These are phyloP conservation scores for Anthoceros angustus DNA, from an alignment of 225 moss, liverwort and hornwort species.

Conservation along the genomic window DNA sequence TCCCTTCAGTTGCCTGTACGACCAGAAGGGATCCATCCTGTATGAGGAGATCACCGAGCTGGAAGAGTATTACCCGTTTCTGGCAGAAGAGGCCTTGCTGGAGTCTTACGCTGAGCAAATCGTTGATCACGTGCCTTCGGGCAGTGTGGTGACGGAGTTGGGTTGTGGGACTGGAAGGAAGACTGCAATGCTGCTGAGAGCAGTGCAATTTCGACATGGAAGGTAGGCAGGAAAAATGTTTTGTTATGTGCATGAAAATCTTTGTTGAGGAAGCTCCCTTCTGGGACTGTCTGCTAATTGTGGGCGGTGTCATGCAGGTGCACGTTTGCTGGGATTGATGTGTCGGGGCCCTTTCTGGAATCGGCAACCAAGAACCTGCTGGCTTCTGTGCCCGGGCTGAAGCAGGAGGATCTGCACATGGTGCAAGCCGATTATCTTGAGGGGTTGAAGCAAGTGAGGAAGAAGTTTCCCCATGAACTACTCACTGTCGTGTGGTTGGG, in stretches of 20 bases:
- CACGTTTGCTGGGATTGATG: constrained; percentile 61
- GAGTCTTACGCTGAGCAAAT: constrained; percentile 29
- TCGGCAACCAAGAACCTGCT: constrained; percentile 53
- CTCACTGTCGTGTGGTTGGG: constrained; percentile 77
- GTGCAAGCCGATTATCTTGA: constrained; percentile 60
- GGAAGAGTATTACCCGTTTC: constrained; percentile 75
- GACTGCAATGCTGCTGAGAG: constrained; percentile 44
- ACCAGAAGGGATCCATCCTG: constrained; percentile 51
- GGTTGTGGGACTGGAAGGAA: constrained; percentile 82
- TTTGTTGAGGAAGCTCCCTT: background rate
- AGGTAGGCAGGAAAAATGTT: constrained; percentile 15
- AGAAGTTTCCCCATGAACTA: constrained; percentile 34
- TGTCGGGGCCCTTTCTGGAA: constrained; percentile 53
- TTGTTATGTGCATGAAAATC: background rate
- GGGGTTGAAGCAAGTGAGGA: constrained; percentile 48
- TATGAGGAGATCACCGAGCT: constrained; percentile 63
- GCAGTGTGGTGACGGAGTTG: constrained; percentile 67
- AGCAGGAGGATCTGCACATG: constrained; percentile 26
- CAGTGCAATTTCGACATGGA: constrained; percentile 38
- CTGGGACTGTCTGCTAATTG: background rate
- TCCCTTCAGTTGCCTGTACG: constrained; percentile 54
- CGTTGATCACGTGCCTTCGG: constrained; percentile 30
- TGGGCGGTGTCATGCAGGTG: constrained; percentile 25
- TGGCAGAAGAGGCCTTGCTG: constrained; percentile 46
- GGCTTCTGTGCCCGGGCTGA: constrained; percentile 33